Evolutionary conservation across 2,329 filamentous ascomycete genomes (phyloP), one percentile per base, ranked within the genome.

Genomic region (Cladophialophora carrionii): DNA sequence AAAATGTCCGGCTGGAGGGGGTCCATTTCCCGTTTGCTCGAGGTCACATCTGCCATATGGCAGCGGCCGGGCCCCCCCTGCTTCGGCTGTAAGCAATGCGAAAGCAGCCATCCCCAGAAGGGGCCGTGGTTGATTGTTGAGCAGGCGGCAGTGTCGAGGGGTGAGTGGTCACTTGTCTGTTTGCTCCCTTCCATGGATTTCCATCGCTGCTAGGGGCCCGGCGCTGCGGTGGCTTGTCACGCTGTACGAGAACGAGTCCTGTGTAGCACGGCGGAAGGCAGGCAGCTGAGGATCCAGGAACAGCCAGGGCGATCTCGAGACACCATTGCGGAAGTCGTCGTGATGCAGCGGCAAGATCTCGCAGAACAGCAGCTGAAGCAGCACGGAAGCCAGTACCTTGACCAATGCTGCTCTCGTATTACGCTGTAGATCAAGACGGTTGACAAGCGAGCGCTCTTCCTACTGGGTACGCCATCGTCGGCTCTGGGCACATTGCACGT

Each of bases 81-180:
- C 43, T 17, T 60, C 57, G 57, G 26, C 48, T 60, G 43, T 41
- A 51, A 52, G 26, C 37, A 58, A 14, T 34, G 56, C 9, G 12
- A 43, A 17, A n/a, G 14, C 24, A 10, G 41, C 17, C 41, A 48
- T 20, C 56, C 56, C 31, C 34, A 58, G n/a, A 24, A 43, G 31
- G n/a, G 41, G 20, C 56, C 29, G 26, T 31, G 56, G 56, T 20
- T 49, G 56, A 48, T 48, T 14, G 41, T 58, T 49, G 56, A 32
- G 56, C 24, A 58, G 24, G 37, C 37, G 3, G 48, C 17, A 51
- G 4, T 26, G 20, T 4, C 12, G 26, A 29, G 26, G 3, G 26
- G 26, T 29, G 26, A 22, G 20, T 20, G 9, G 48, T 10, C 7
- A 51, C 14, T 51, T 20, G 24, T 51, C 8, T 51, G 48, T 51